These are phyloP conservation scores for Blastocrithidia nonstop DNA, from an alignment of 208 protist species.

Conservation along the genomic window DNA sequence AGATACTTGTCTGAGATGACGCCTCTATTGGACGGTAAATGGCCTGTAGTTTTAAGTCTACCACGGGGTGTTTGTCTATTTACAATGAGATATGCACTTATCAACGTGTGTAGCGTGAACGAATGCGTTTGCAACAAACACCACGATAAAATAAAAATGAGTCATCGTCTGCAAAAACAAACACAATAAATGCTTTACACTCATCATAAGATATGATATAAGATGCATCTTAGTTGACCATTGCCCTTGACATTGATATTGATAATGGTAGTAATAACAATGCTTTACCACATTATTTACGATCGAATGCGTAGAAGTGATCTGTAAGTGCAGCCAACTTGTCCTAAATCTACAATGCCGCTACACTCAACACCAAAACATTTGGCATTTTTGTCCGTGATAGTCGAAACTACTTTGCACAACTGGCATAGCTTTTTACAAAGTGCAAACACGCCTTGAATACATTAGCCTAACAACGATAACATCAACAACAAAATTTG, in stretches of 20 bases:
- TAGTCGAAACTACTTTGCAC: constrained; percentile 20
- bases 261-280: too few relatives aligned
- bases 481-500: constrained; percentile 2
- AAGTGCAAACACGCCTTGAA: background rate
- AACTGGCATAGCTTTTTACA: constrained; percentile 39
- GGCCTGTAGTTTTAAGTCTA: constrained; percentile 56
- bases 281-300: too few relatives aligned
- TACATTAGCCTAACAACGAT: background rate
- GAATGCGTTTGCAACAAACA: background rate
- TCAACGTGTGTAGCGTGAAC: constrained; percentile 14
- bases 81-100: constrained; percentile 21
- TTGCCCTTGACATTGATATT: too few relatives aligned
- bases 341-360: constrained; percentile 22
- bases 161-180: constrained; percentile 30
- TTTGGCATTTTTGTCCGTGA: constrained; percentile 48
- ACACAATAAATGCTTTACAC: too few relatives aligned
- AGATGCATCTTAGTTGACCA: too few relatives aligned
- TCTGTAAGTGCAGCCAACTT: too few relatives aligned
- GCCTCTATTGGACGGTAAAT: constrained; percentile 35
- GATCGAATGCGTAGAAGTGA: too few relatives aligned
- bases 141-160: background rate
- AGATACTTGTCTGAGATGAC: constrained; percentile 59
- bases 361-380: constrained; percentile 20
- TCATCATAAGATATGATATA: too few relatives aligned
- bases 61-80: constrained; percentile 41